Evolutionary conservation across 768 basidiomycete species (phyloP).

Genomic region (Lactarius tabidus): DNA sequence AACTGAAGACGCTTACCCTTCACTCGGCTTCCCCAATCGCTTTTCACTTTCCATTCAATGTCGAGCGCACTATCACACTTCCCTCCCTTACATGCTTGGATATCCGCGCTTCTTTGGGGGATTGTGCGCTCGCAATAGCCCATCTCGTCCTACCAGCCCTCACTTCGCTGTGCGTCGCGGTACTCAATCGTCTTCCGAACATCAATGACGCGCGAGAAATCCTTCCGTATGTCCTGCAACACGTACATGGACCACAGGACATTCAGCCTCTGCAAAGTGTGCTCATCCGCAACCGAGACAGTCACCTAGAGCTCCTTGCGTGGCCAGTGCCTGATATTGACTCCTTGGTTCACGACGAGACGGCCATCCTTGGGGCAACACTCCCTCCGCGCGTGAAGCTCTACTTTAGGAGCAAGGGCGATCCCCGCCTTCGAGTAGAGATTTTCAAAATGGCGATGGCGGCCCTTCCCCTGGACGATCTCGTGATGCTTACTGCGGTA

Average conservation of each 20-base stretch:
- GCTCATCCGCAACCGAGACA: neutral
- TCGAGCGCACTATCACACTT: neutral
- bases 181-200: too few species aligned
- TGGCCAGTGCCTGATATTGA: constrained; percentile 3
- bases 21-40: neutral
- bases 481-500: neutral
- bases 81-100: neutral
- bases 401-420: neutral
- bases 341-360: too few species aligned
- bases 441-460: neutral
- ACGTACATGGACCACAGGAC: constrained; percentile 5
- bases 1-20: too few species aligned
- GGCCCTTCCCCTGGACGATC: neutral
- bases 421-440: too few species aligned
- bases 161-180: neutral
- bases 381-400: neutral
- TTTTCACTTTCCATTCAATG: neutral
- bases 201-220: neutral
- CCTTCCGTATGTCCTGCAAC: neutral
- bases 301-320: neutral
- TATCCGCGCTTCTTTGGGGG: neutral
- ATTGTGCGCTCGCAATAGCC: neutral
- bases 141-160: neutral
- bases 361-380: neutral
- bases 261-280: constrained; percentile 7